Conservation (phyloP, 2,329 filamentous ascomycete genomes). For the Proliferodiscus dingleyae region DNA sequence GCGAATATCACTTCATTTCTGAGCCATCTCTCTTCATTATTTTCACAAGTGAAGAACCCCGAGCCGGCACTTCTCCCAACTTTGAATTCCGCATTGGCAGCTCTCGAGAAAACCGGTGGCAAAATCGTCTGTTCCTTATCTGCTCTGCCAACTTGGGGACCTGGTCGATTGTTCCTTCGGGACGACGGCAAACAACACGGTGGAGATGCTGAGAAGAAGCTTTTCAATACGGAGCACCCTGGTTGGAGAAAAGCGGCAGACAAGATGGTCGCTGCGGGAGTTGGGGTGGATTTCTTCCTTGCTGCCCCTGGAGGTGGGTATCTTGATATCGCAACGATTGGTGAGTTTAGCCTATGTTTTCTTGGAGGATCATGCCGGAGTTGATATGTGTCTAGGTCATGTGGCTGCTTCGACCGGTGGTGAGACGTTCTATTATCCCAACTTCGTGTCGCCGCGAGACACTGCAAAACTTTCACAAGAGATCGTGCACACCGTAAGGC, state of each 20-base stretch:
- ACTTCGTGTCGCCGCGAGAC: slow-evolving; percentile 86
- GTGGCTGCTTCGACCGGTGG: slow-evolving; percentile 86
- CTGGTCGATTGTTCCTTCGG: slow-evolving; percentile 75
- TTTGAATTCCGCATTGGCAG: slow-evolving; percentile 77
- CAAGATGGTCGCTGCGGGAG: slow-evolving; percentile 80
- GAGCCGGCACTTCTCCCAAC: slow-evolving; percentile 84
- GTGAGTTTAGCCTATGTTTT: slow-evolving; percentile 41
- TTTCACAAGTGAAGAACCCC: slow-evolving; percentile 81
- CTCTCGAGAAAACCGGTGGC: slow-evolving; percentile 80
- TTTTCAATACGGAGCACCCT: slow-evolving; percentile 85
- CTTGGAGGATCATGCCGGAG: slow-evolving; percentile 6
- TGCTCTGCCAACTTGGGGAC: slow-evolving; percentile 87
- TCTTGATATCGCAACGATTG: slow-evolving; percentile 87
- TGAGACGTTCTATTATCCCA: slow-evolving; percentile 94
- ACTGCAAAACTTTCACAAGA: slow-evolving; percentile 78
- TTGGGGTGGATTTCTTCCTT: slow-evolving; percentile 92
- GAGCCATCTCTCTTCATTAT: slow-evolving; percentile 76
- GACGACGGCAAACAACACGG: slow-evolving; percentile 84
- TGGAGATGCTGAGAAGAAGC: slow-evolving; percentile 85
- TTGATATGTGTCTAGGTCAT: slow-evolving; percentile 52
- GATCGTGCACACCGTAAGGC: slow-evolving; percentile 76
- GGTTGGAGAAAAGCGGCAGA: slow-evolving; percentile 81
- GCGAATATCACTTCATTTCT: slow-evolving; percentile 85
- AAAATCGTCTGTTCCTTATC: slow-evolving; percentile 87
- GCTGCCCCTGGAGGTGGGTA: slow-evolving; percentile 87